These are phyloP conservation scores for Tetracladium marchalianum DNA, from an alignment of 495 filamentous ascomycete species.

Conservation along the genomic window DNA sequence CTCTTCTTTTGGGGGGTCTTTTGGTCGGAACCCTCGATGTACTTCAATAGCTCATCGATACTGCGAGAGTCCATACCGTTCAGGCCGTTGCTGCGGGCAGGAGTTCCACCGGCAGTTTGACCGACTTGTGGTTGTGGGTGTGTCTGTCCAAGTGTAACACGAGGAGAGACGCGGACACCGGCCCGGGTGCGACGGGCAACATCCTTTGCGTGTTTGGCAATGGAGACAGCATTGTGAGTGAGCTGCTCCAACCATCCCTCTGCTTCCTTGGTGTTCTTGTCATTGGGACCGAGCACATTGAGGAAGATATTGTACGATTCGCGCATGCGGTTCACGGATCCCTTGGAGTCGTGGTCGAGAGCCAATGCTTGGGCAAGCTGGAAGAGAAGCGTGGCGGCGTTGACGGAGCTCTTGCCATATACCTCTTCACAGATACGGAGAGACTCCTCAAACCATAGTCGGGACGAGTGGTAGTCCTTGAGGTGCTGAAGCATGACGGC, in stretches of 20 bases:
- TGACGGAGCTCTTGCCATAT: slow-evolving; percentile 78
- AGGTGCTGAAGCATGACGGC: slow-evolving; percentile 96
- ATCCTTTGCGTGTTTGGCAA: slow-evolving; percentile 87
- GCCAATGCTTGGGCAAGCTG: slow-evolving; percentile 93
- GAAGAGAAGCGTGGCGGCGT: slow-evolving; percentile 92
- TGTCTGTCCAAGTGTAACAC: slow-evolving; percentile 38
- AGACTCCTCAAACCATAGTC: slow-evolving; percentile 92
- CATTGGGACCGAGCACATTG: slow-evolving; percentile 67
- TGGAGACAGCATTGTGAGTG: slow-evolving; percentile 84
- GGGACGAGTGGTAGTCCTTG: slow-evolving; percentile 84
- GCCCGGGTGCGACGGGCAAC: slow-evolving; percentile 54
- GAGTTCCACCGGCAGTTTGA: slow-evolving; percentile 36
- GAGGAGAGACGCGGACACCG: slow-evolving; percentile 34
- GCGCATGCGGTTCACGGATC: slow-evolving; percentile 81
- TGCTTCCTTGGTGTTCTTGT: slow-evolving; percentile 92
- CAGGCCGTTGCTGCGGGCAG: slow-evolving; percentile 18
- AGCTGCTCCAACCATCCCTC: slow-evolving; percentile 94
- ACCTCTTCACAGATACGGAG: slow-evolving; percentile 77
- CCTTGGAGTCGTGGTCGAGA: slow-evolving; percentile 84
- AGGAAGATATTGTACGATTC: slow-evolving; percentile 95
- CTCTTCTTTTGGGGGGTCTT: slow-evolving; percentile 61
- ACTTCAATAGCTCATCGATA: slow-evolving; percentile 79
- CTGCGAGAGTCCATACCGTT: slow-evolving; percentile 53
- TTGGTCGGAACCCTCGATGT: slow-evolving; percentile 66
- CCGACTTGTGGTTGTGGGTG: slow-evolving; percentile 38